Base-by-base conservation (phyloP, 2,329 filamentous ascomycete genomes). In the Aciculosporium take region DNA sequence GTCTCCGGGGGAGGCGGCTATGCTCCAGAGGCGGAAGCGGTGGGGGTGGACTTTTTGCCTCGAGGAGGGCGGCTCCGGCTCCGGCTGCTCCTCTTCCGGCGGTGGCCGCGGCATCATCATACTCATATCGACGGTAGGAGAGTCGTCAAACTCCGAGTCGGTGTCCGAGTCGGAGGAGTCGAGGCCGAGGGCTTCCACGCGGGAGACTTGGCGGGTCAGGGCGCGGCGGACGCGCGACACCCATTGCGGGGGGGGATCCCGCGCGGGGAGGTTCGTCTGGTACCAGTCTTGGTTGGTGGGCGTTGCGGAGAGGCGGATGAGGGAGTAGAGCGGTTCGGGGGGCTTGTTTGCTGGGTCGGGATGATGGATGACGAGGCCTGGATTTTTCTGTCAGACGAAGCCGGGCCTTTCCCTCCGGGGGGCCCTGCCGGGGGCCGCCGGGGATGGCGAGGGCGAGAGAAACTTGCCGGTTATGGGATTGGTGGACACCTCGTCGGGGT, bases 271-370 rank as follows among this genome's bases (percentile, higher is more conserved):
- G 46, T 71, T 76, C 13, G 66, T 69, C 44, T 75, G 65, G 45
- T 67, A 71, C 72, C 72, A 77, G 48, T 66, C 62, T 12, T 58
- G 51, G 46, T 71, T 74, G 2, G 60, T 64, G 4, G 64, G 56
- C 0, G 71, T 74, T 7, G 68, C 72, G 1, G 71, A 71, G 27
- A 70, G 57, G 15, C 74, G 68, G 24, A 70, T 62, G 8, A 74
- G 59, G 0, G 72, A 69, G 51, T 74, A 77, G 5, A 62, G 53
- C 0, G 72, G 71, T 0, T 57, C 56, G 0, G 56, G 44, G 0
- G 51, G 45, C 23, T 49, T 54, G 12, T 41, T 46, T 8, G 44
- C 39, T 12, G 51, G 42, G 17, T 52, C 46, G 6, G 56, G 54
- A 9, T 48, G 55, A 18, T 64, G 59, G 20, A 76, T 61, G 10